phyloP scores from a whole-genome alignment of 31 red algal genomes.

The Odonthalia washingtoniensis region DNA sequence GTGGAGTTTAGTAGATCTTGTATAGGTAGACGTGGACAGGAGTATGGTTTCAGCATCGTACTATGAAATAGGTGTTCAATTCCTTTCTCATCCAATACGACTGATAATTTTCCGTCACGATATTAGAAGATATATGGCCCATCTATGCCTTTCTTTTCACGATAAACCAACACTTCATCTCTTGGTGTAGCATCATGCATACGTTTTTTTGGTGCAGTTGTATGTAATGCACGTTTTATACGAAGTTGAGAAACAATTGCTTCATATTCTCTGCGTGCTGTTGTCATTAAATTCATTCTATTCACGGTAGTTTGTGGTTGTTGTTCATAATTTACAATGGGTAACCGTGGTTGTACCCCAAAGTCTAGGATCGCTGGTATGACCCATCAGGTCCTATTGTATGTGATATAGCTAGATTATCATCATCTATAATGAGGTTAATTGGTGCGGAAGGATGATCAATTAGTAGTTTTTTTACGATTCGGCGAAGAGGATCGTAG shows the following conservation, averaged over 20 bases:
- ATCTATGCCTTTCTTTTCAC: neutral
- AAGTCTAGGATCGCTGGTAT: neutral
- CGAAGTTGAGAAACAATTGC: too few relatives aligned
- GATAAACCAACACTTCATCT: constrained; percentile 7
- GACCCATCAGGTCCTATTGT: neutral
- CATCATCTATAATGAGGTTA: neutral
- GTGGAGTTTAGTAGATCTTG: constrained; percentile 21
- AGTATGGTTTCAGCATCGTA: constrained; percentile 34
- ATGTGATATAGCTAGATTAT: neutral
- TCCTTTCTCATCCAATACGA: too few relatives aligned
- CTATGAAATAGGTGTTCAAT: too few relatives aligned
- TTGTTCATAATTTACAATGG: neutral
- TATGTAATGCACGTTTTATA: too few relatives aligned
- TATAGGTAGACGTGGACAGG: neutral
- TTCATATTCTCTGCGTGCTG: too few relatives aligned
- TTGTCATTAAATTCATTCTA: too few relatives aligned
- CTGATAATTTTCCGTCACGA: neutral
- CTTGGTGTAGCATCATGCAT: neutral
- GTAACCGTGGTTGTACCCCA: neutral
- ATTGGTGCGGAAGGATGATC: neutral
- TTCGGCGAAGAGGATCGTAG: neutral
- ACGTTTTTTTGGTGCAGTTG: too few relatives aligned
- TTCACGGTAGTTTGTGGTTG: neutral
- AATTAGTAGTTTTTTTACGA: neutral
- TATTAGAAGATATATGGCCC: neutral